Conservation (phyloP, 2,329 filamentous ascomycete genomes). For the Pseudopyrenochaeta lycopersici region DNA sequence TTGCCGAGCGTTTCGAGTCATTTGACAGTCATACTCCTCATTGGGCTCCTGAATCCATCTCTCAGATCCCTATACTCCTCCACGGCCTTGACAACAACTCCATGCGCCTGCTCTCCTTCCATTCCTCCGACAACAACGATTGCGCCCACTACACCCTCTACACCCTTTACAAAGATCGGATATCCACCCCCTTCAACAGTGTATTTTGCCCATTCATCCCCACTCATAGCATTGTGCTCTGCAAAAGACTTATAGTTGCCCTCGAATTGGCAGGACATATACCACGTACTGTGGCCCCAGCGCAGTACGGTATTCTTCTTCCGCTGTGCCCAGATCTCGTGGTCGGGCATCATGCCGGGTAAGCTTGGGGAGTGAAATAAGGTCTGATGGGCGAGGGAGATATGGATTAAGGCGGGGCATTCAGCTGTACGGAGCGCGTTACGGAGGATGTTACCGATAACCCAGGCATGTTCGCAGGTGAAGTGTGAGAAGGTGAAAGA, state of each 20-base stretch:
- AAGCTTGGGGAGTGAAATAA: slow-evolving; percentile 77
- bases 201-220: slow-evolving; percentile 66
- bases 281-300: slow-evolving; percentile 76
- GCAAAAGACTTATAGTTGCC: slow-evolving; percentile 72
- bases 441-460: slow-evolving; percentile 71
- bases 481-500: slow-evolving; percentile 63
- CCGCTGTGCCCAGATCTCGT: slow-evolving; percentile 69
- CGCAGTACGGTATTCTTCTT: slow-evolving; percentile 77
- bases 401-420: slow-evolving; percentile 69
- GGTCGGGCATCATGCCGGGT: slow-evolving; percentile 74
- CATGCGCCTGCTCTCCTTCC: slow-evolving; percentile 80
- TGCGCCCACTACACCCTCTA: slow-evolving; percentile 79
- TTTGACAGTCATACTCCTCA: slow-evolving; percentile 45
- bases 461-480: slow-evolving; percentile 70
- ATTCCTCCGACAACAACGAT: slow-evolving; percentile 76
- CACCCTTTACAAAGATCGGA: slow-evolving; percentile 74
- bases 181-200: slow-evolving; percentile 82
- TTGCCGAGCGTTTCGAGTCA: slow-evolving; percentile 34
- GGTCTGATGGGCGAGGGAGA: slow-evolving; percentile 69
- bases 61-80: slow-evolving; percentile 59
- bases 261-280: slow-evolving; percentile 74
- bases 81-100: slow-evolving; percentile 75
- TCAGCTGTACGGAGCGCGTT: slow-evolving; percentile 66
- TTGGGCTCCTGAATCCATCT: slow-evolving; percentile 45
- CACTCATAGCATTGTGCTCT: slow-evolving; percentile 68